phyloP scores from a whole-genome alignment of 208 protist genomes.

The Tritrichomonas foetus region DNA sequence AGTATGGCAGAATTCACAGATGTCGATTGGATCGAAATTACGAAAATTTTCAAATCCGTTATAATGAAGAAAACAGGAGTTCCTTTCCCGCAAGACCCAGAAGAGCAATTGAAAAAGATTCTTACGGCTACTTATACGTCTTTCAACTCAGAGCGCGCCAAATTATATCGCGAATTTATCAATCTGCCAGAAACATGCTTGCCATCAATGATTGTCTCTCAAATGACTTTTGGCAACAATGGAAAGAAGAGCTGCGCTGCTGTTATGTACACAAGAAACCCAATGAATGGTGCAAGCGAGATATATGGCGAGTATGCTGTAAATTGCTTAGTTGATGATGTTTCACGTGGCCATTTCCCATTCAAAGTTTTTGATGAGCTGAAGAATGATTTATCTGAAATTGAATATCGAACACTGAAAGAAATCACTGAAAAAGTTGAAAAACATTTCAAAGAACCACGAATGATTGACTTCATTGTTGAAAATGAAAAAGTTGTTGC shows the following conservation, averaged over 20 bases:
- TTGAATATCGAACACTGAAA: background rate
- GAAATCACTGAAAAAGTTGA: background rate
- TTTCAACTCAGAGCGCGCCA: background rate
- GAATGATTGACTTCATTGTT: slow-evolving; percentile 8
- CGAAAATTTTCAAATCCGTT: slow-evolving; percentile 17
- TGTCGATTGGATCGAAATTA: slow-evolving; percentile 37
- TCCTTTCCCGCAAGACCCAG: slow-evolving; percentile 10
- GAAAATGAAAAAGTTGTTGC: background rate
- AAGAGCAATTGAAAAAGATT: background rate
- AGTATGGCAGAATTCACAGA: background rate
- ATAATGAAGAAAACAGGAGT: background rate
- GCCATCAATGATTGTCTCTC: background rate
- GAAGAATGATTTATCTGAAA: background rate
- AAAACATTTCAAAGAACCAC: background rate
- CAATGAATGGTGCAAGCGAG: background rate
- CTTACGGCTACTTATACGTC: background rate
- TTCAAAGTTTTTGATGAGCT: background rate
- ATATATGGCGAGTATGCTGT: background rate
- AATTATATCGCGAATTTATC: background rate
- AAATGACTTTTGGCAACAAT: background rate
- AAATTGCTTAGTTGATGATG: background rate
- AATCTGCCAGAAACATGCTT: background rate
- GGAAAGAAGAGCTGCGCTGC: background rate
- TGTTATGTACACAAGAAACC: background rate
- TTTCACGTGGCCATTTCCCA: background rate